Evolutionary conservation across 2,329 filamentous ascomycete species (phyloP).

Genomic region (Ceratocystis alfenasii): DNA sequence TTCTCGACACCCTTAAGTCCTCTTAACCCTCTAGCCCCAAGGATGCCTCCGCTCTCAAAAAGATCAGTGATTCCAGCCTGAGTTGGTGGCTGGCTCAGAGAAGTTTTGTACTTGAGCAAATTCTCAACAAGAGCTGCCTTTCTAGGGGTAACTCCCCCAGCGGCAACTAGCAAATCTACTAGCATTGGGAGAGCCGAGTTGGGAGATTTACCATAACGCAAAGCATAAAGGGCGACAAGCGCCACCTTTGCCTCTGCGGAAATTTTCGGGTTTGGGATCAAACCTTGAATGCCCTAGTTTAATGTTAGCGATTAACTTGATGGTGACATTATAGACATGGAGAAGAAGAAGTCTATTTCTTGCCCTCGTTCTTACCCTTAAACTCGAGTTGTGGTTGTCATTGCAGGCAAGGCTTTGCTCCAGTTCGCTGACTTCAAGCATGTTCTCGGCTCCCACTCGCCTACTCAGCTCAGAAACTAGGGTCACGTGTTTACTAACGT

Average conservation of each 20-base stretch:
- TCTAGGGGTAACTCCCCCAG: conserved; percentile 65
- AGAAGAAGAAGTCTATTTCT: neutral
- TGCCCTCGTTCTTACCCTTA: conserved; percentile 52
- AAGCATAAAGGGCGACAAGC: conserved; percentile 83
- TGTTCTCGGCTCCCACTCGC: conserved; percentile 68
- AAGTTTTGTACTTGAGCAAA: conserved; percentile 73
- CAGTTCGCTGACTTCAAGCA: conserved; percentile 93
- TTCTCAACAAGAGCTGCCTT: conserved; percentile 71
- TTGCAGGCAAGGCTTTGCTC: conserved; percentile 96
- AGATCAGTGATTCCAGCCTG: conserved; percentile 75
- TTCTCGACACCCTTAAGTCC: conserved; percentile 96
- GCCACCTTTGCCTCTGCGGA: conserved; percentile 74
- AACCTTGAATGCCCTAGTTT: conserved; percentile 61
- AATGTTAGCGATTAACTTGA: neutral
- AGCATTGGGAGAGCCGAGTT: conserved; percentile 75
- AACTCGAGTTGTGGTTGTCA: conserved; percentile 79
- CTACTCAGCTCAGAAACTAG: conserved; percentile 87
- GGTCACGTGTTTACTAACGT: conserved; percentile 97
- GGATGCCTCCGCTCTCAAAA: conserved; percentile 77
- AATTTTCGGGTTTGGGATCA: conserved; percentile 71
- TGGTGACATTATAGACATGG: neutral
- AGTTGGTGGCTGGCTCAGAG: conserved; percentile 66
- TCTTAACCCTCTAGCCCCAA: conserved; percentile 71
- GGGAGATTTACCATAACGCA: conserved; percentile 80
- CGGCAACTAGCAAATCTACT: conserved; percentile 71